phyloP scores from a whole-genome alignment of 2,329 filamentous ascomycete genomes.

The Aspergillus sp. region DNA sequence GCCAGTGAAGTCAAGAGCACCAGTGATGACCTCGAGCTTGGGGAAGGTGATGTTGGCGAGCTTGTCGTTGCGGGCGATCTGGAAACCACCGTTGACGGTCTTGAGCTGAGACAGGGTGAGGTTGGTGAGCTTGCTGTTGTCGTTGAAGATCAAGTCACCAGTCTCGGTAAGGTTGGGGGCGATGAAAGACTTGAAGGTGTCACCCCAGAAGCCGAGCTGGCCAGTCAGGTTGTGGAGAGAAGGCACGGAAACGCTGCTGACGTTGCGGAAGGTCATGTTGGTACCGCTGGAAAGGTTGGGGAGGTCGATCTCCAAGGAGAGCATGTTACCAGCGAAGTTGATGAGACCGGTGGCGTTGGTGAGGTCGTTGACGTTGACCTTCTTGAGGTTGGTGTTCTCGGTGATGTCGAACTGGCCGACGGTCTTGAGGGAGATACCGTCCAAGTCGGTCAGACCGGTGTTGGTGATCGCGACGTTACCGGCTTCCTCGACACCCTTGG shows the following conservation, averaged over 20 bases:
- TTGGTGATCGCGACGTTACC: slow-evolving; percentile 71
- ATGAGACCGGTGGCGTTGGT: slow-evolving; percentile 68
- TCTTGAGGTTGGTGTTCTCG: slow-evolving; percentile 80
- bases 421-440: slow-evolving; percentile 74
- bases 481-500: slow-evolving; percentile 62
- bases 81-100: slow-evolving; percentile 70
- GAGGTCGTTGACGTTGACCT: slow-evolving; percentile 69
- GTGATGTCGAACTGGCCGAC: slow-evolving; percentile 73
- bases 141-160: slow-evolving; percentile 53
- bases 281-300: slow-evolving; percentile 72
- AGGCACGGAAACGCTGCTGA: slow-evolving; percentile 68
- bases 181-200: slow-evolving; percentile 47
- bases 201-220: slow-evolving; percentile 79
- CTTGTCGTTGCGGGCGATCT: slow-evolving; percentile 84
- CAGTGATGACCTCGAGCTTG: slow-evolving; percentile 63
- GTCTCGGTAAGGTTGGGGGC: slow-evolving; percentile 44
- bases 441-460: slow-evolving; percentile 73
- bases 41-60: slow-evolving; percentile 64
- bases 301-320: slow-evolving; percentile 66
- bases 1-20: slow-evolving; percentile 80
- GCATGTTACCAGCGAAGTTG: slow-evolving; percentile 75
- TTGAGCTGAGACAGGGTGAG: slow-evolving; percentile 67
- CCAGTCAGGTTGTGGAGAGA: slow-evolving; percentile 68
- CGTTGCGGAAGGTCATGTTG: slow-evolving; percentile 79
- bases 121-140: slow-evolving; percentile 60